Evolutionary conservation across 441 rosid genomes (phyloP).

Genomic region (Melianthus villosus): DNA sequence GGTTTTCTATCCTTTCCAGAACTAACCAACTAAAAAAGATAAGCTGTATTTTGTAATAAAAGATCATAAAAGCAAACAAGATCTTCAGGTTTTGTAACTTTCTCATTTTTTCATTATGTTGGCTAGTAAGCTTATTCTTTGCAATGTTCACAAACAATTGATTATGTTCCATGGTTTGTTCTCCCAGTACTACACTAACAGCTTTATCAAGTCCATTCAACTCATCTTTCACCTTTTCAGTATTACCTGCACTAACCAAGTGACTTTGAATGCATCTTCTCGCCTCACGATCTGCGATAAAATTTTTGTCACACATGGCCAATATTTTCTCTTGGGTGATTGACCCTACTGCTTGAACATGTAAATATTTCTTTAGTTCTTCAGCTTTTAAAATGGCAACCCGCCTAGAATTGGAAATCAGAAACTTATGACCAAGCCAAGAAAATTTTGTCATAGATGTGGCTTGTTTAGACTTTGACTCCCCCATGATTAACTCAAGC

Average conservation of each 20-base stretch:
- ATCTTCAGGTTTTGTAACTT: conserved; percentile 85
- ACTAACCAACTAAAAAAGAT: conserved; percentile 89
- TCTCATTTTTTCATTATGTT: conserved; percentile 83
- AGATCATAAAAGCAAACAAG: conserved; percentile 93
- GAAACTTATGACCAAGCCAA: conserved; percentile 91
- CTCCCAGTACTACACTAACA: conserved; percentile 73
- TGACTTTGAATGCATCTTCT: conserved; percentile 82
- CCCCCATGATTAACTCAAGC: conserved; percentile 61
- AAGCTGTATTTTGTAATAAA: conserved; percentile 75
- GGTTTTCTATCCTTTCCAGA: conserved; percentile 87
- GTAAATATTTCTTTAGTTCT: conserved; percentile 89
- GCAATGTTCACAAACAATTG: conserved; percentile 75
- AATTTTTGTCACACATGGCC: conserved; percentile 58
- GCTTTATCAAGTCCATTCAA: conserved; percentile 94
- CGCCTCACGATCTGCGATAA: conserved; percentile 85
- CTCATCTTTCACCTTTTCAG: conserved; percentile 83
- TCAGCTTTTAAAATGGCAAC: conserved; percentile 78
- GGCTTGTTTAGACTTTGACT: conserved; percentile 67
- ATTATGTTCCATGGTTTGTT: conserved; percentile 83
- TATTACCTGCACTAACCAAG: conserved; percentile 88
- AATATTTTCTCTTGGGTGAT: conserved; percentile 70
- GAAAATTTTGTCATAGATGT: conserved; percentile 82
- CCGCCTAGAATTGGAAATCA: conserved; percentile 77
- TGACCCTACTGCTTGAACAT: conserved; percentile 55
- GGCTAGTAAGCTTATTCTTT: conserved; percentile 67